Conservation (phyloP, 2,329 filamentous ascomycete genomes). For the Sporothrix pseudoabietina region DNA sequence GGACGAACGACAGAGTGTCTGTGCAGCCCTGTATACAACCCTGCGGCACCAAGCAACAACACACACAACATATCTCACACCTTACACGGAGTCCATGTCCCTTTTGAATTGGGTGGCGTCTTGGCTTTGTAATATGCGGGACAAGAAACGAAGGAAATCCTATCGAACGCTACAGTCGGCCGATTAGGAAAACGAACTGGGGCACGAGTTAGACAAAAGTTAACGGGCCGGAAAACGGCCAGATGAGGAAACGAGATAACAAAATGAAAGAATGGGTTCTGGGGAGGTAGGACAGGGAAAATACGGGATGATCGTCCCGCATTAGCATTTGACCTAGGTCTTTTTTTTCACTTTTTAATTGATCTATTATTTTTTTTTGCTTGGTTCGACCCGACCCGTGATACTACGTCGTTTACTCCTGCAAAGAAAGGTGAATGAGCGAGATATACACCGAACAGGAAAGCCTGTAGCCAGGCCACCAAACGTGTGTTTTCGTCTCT, state of each 20-base stretch:
- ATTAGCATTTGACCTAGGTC: slow-evolving; percentile 20
- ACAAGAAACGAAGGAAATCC: slow-evolving; percentile 10
- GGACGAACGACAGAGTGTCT: background rate
- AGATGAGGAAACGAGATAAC: slow-evolving; percentile 1
- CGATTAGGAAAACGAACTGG: slow-evolving; percentile 1
- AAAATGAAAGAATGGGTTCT: background rate
- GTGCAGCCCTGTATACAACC: slow-evolving; percentile 21
- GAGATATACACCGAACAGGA: slow-evolving; percentile 21
- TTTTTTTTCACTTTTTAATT: slow-evolving; percentile 22
- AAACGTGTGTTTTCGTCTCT: background rate
- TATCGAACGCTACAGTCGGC: background rate
- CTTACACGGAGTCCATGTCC: slow-evolving; percentile 7
- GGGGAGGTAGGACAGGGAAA: slow-evolving; percentile 10
- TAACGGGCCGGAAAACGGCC: slow-evolving; percentile 6
- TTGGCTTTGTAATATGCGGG: slow-evolving; percentile 17
- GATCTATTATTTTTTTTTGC: slow-evolving; percentile 14
- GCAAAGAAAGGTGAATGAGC: background rate
- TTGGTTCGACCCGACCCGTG: background rate
- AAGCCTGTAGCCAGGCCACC: slow-evolving; percentile 1
- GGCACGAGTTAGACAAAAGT: slow-evolving; percentile 20
- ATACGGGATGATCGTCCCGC: slow-evolving; percentile 16
- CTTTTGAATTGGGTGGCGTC: slow-evolving; percentile 25
- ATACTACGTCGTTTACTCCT: slow-evolving; percentile 6
- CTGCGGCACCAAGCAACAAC: background rate
- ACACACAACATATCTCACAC: background rate